A percentile compares a stretch with the other conserved stretches of the same genome.
Conservation (phyloP, 139 green algal genomes). For the Astrephomene gubernaculifera region DNA sequence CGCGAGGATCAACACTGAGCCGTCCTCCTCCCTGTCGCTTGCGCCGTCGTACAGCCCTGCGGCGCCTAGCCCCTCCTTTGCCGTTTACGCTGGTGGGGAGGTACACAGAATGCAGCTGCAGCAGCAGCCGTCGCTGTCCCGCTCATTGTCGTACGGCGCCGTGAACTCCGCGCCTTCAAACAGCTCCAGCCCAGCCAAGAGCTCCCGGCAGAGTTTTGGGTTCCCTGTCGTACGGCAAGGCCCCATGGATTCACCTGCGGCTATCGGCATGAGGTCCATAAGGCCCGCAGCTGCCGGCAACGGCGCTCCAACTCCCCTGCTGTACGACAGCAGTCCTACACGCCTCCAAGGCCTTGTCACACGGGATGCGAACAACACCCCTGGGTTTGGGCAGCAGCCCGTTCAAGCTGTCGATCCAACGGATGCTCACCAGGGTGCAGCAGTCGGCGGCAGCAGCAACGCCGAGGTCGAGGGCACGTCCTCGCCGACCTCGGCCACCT, state of each 20-base stretch:
- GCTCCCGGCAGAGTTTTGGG: constrained; percentile 6
- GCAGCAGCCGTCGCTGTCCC: too few species aligned
- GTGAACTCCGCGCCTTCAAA: background rate
- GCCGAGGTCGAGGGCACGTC: background rate
- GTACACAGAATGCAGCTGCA: too few species aligned
- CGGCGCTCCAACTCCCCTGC: background rate
- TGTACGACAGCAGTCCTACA: background rate
- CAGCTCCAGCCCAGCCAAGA: background rate
- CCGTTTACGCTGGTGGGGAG: background rate
- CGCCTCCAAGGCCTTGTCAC: background rate
- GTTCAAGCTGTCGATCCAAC: too few species aligned
- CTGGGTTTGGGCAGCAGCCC: too few species aligned
- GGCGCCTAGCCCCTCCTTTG: constrained; percentile 16
- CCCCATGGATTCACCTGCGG: constrained; percentile 9
- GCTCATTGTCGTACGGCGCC: background rate
- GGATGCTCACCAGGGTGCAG: too few species aligned
- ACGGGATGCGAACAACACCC: background rate
- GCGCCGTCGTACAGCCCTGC: background rate
- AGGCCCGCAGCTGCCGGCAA: background rate
- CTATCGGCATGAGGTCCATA: background rate
- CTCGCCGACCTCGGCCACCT: constrained; percentile 1
- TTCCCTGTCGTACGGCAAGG: constrained; percentile 7
- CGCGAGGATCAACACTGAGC: background rate
- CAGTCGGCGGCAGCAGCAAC: too few species aligned
- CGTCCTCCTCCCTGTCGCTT: too few species aligned